Percentiles rank a stretch among this genome's conserved stretches.
These are phyloP conservation scores for Sphaerostilbella broomeana DNA, from an alignment of 2,329 filamentous ascomycete genomes.

Conservation along the genomic window DNA sequence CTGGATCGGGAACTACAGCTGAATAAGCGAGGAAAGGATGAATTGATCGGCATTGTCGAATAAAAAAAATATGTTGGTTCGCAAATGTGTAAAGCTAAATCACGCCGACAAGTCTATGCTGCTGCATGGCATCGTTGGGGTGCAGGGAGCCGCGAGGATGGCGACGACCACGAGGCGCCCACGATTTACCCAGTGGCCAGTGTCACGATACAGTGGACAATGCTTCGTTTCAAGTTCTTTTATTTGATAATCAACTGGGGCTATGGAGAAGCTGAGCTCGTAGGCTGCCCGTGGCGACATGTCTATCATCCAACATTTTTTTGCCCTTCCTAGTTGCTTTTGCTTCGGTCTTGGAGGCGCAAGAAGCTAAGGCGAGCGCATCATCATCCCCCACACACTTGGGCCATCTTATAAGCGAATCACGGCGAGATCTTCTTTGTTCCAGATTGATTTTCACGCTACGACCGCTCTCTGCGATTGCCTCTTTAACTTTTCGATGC, in stretches of 20 bases:
- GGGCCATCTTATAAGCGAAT: not conserved
- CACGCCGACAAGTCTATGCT: slow-evolving; percentile 1
- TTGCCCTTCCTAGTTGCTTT: slow-evolving; percentile 1
- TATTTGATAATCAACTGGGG: not conserved
- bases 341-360: slow-evolving; percentile 5
- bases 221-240: slow-evolving; percentile 9
- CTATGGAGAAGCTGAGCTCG: not conserved
- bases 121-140: too few relatives aligned
- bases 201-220: slow-evolving; percentile 4
- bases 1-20: not conserved
- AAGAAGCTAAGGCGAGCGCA: slow-evolving; percentile 3
- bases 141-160: not conserved
- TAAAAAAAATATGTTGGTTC: not conserved
- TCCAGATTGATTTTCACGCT: slow-evolving; percentile 1
- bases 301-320: not conserved
- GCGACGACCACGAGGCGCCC: not conserved
- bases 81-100: slow-evolving; percentile 1
- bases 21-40: not conserved
- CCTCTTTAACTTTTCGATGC: not conserved
- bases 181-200: slow-evolving; percentile 10
- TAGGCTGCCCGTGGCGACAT: not conserved
- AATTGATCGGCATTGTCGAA: slow-evolving; percentile 3
- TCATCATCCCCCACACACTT: slow-evolving; percentile 1
- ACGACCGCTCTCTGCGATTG: not conserved
- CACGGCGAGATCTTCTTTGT: slow-evolving; percentile 12